Evolutionary conservation across 2,329 filamentous ascomycete genomes (phyloP), one percentile per base, ranked within the genome.

Genomic region (Alternaria brassicae): DNA sequence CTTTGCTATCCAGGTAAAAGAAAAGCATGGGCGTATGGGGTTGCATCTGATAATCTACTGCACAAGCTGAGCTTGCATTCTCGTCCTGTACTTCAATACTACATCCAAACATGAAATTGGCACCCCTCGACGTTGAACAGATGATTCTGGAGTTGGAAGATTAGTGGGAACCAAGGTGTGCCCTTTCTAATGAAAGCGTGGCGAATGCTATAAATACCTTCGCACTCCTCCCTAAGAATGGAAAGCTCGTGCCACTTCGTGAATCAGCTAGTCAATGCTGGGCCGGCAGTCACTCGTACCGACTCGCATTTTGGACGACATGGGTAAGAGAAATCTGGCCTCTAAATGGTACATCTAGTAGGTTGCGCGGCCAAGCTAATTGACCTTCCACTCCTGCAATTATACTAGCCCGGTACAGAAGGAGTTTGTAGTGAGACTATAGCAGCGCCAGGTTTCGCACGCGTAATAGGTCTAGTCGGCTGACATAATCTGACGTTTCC

Each of bases 401-500:
- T 51, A 39, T n/a, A 49, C 41, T 48, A 58, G 48, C 48, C 44
- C 53, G 51, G 40, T 49, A 56, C 47, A 54, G 52, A 55, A 49
- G 30, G 34, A 6, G 32, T 21, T 30, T 39, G 21, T 50, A 59
- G 56, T 55, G 51, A 50, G 56, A 59, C 56, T 48, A 30, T 21
- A n/a, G 8, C 12, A 8, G 32, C 10, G 30, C 30, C 42, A 45
- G 39, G 56, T 49, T 49, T 34, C 37, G 56, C 44, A 51, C 42
- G 56, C 56, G 51, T 44, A 59, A 59, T 44, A 42, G 56, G 56
- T 19, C 36, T 59, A 39, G 40, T 37, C 28, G 39, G 66, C 68
- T 70, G 65, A 68, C 63, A 66, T 65, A 63, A 63, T 63, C 57
- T 44, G 32, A 42, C 55, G 54, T 61, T 52, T 44, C 52, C 37